Evolutionary conservation across 306 rosid genomes (phyloP).

Genomic region (Herpetospermum pedunculosum): DNA sequence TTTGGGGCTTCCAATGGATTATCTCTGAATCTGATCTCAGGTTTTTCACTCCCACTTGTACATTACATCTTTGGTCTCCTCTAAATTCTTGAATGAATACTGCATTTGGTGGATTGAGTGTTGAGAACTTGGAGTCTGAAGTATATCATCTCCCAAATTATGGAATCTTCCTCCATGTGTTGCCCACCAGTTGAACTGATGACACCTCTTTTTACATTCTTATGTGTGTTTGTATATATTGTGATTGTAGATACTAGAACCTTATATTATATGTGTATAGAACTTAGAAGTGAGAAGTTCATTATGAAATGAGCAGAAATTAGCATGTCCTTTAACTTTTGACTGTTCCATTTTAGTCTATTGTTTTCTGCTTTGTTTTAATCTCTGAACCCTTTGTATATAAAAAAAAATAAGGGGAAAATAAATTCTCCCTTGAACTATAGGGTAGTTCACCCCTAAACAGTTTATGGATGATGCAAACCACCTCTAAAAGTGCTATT

Average conservation of each 20-base stretch:
- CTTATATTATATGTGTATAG: neutral
- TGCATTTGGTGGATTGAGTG: neutral
- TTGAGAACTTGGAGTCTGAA: neutral
- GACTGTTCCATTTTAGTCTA: neutral
- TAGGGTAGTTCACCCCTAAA: neutral
- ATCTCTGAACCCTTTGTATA: too few relatives aligned
- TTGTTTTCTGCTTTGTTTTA: neutral
- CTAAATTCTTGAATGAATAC: neutral
- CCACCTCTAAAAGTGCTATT: too few relatives aligned
- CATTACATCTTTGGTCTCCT: neutral
- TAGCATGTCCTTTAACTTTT: neutral
- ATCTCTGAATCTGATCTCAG: slow-evolving; percentile 37
- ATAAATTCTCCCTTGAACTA: neutral
- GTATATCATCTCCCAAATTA: neutral
- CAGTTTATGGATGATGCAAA: too few relatives aligned
- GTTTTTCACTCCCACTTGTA: neutral
- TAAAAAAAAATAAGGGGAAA: too few relatives aligned
- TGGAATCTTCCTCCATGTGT: neutral
- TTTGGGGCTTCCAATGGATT: slow-evolving; percentile 92
- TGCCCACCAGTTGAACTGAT: neutral
- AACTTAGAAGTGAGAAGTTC: neutral
- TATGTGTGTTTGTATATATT: neutral
- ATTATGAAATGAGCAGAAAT: neutral
- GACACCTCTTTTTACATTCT: neutral
- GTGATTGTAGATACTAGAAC: neutral